phyloP scores from a whole-genome alignment of 1,139 yeast genomes.

The Candida labiduridarum region DNA sequence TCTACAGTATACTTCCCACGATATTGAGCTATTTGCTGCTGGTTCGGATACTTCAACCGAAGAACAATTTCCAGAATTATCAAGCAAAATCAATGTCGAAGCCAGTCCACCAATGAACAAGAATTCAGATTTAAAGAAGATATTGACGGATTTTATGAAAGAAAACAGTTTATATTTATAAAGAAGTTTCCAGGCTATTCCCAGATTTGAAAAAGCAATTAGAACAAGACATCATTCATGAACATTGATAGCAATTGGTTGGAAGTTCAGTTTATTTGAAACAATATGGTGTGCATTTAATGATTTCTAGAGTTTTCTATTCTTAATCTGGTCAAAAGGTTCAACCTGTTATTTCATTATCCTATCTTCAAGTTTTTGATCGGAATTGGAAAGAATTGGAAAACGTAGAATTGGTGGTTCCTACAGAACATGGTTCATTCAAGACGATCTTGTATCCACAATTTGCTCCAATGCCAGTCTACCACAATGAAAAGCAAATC shows the following conservation, averaged over 20 bases:
- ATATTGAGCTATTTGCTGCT: slow-evolving; percentile 1
- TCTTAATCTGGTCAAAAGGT: slow-evolving; percentile 22
- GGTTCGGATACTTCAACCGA: not conserved
- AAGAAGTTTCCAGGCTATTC: slow-evolving; percentile 1
- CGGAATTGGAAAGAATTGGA: slow-evolving; percentile 29
- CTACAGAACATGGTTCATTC: slow-evolving; percentile 1
- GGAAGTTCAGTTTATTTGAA: slow-evolving; percentile 36
- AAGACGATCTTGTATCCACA: slow-evolving; percentile 28
- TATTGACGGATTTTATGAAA: slow-evolving; percentile 15
- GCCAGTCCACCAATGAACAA: slow-evolving; percentile 3
- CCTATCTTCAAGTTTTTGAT: slow-evolving; percentile 22
- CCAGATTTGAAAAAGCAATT: slow-evolving; percentile 1
- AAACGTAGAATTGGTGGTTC: slow-evolving; percentile 23
- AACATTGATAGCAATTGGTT: slow-evolving; percentile 32
- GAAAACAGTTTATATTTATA: slow-evolving; percentile 7
- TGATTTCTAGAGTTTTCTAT: slow-evolving; percentile 32
- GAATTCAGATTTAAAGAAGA: slow-evolving; percentile 15
- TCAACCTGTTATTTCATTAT: slow-evolving; percentile 25
- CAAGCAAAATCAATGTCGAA: not conserved
- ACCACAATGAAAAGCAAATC: slow-evolving; percentile 26
- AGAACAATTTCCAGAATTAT: not conserved
- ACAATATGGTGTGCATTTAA: slow-evolving; percentile 34
- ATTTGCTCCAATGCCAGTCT: slow-evolving; percentile 38
- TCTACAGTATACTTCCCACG: not conserved
- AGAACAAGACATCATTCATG: not conserved